Evolutionary conservation across 2,329 filamentous ascomycete genomes (phyloP).

Genomic region (Fusarium sp.): DNA sequence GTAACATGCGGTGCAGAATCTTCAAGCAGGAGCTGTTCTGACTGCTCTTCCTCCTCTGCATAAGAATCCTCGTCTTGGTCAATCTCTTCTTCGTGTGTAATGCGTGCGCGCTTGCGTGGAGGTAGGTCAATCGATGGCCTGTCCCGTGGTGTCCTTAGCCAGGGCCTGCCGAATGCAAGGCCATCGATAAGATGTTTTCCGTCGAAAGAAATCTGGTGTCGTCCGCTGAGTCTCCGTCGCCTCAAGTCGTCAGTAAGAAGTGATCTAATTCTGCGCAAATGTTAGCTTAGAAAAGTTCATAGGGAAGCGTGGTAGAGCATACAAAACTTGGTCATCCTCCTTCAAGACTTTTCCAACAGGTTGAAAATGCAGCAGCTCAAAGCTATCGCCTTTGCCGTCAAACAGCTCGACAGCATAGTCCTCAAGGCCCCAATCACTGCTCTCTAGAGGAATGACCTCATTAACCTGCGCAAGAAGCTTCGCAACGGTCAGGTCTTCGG

Average conservation of each 20-base stretch:
- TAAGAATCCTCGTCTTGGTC: constrained; percentile 51
- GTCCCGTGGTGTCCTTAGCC: constrained; percentile 66
- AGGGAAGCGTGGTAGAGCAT: constrained; percentile 50
- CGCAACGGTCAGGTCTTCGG: constrained; percentile 74
- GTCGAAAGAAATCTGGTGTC: constrained; percentile 81
- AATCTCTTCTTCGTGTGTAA: constrained; percentile 58
- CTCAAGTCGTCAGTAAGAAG: constrained; percentile 80
- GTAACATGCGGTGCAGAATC: constrained; percentile 34
- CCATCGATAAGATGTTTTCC: constrained; percentile 88
- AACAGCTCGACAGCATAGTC: constrained; percentile 86
- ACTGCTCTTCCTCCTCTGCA: constrained; percentile 47
- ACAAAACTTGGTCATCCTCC: constrained; percentile 87
- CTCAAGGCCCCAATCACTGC: constrained; percentile 84
- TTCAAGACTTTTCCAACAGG: constrained; percentile 75
- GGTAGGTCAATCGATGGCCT: constrained; percentile 78
- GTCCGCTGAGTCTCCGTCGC: constrained; percentile 77
- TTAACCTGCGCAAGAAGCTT: constrained; percentile 83
- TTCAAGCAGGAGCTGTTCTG: constrained; percentile 50
- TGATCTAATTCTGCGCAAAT: constrained; percentile 73
- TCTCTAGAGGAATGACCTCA: constrained; percentile 82
- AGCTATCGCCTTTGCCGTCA: constrained; percentile 66
- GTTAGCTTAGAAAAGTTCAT: constrained; percentile 11
- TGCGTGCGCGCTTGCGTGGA: constrained; percentile 74
- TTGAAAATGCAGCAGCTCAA: constrained; percentile 90
- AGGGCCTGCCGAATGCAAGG: constrained; percentile 81